Percentiles rank a stretch among this genome's conserved stretches.
These are phyloP conservation scores for Cladosporium sp. DNA, from an alignment of 2,329 filamentous ascomycete species.

Conservation along the genomic window DNA sequence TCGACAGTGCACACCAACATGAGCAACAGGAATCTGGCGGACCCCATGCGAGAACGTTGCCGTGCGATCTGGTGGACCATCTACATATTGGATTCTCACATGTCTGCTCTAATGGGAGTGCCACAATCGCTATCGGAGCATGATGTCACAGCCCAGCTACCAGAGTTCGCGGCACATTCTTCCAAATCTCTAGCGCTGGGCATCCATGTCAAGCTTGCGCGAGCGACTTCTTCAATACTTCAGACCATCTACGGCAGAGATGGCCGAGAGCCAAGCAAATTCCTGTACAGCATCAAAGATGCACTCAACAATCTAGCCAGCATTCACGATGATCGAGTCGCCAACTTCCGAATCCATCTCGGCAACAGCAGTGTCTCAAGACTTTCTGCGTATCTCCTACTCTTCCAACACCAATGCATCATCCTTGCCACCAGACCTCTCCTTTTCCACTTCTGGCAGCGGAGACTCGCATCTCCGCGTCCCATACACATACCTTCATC, in stretches of 20 bases:
- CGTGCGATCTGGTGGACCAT: conserved; percentile 54
- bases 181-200: conserved; percentile 39
- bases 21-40: conserved; percentile 40
- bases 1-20: conserved; percentile 48
- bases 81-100: conserved; percentile 51
- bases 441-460: conserved; percentile 37
- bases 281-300: conserved; percentile 20
- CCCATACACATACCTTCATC: conserved; percentile 13
- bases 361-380: conserved; percentile 20
- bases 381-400: conserved; percentile 20
- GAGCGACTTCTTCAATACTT: conserved; percentile 43
- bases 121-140: conserved; percentile 49
- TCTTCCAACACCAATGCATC: conserved; percentile 21
- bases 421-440: conserved; percentile 21
- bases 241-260: conserved; percentile 28
- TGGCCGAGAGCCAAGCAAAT: conserved; percentile 18
- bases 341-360: conserved; percentile 16
- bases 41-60: conserved; percentile 42
- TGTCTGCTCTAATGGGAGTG: conserved; percentile 52
- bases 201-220: conserved; percentile 46
- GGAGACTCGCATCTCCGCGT: conserved; percentile 4
- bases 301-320: conserved; percentile 21
- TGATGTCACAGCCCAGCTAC: conserved; percentile 47
- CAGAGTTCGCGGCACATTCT: conserved; percentile 38
- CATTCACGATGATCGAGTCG: conserved; percentile 20